Evolutionary conservation across 345 rosid species (phyloP).

Genomic region (Linum lewisii): DNA sequence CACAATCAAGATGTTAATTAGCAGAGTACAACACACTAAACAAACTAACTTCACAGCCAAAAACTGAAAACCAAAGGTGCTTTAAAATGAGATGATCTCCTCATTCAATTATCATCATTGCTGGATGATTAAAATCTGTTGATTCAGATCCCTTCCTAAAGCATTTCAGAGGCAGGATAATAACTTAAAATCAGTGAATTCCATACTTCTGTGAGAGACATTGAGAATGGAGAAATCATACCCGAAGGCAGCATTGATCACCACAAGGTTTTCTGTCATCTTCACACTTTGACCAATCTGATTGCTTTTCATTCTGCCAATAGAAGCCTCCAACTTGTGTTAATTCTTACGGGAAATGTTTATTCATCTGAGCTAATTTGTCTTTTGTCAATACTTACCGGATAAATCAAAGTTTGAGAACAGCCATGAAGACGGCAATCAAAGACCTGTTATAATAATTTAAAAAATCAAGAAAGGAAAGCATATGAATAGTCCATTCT

Average conservation of each 20-base stretch:
- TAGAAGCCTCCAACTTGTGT: neutral
- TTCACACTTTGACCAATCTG: conserved; percentile 72
- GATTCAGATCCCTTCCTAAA: conserved; percentile 1
- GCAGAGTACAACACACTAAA: too few species aligned
- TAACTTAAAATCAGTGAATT: neutral
- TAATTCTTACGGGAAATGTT: neutral
- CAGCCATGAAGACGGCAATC: conserved; percentile 99
- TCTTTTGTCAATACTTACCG: conserved; percentile 43
- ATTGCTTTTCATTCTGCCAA: conserved; percentile 45
- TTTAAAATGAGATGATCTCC: neutral
- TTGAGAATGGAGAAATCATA: conserved; percentile 12
- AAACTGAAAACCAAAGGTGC: neutral
- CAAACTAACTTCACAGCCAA: neutral
- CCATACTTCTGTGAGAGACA: neutral
- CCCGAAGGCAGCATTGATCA: conserved; percentile 74
- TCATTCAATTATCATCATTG: neutral
- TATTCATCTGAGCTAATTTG: neutral
- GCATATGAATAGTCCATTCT: neutral
- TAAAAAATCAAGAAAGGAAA: conserved; percentile 12
- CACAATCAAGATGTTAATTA: neutral
- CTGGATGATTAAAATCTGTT: neutral
- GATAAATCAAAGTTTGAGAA: conserved; percentile 70
- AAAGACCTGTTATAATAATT: conserved; percentile 58
- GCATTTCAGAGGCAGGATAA: neutral
- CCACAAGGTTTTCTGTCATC: conserved; percentile 85